Base-by-base conservation (phyloP, 345 rosid species). In the Fremontodendron californicum region DNA sequence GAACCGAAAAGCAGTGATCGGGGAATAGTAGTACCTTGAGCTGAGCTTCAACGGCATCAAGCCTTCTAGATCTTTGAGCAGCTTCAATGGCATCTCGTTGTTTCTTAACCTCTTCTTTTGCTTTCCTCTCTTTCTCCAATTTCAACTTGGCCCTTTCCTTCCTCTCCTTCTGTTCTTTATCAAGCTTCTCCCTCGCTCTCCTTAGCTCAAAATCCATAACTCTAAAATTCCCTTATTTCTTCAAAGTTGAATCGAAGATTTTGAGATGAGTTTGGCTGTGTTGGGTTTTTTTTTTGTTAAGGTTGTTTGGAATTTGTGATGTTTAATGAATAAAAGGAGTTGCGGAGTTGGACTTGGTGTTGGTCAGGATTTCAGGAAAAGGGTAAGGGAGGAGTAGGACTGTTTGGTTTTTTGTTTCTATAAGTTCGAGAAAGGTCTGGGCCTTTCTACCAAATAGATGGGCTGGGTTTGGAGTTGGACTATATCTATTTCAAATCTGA, bases 51-150 rank as follows among this genome's bases (percentile, higher is more conserved):
- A 89, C 78, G 85, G 97, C 99, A 35, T 89, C 92, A 55, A 96
- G 90, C 63, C 99, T 77, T 54, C 89, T 89, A 61, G 96, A 86
- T 87, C 97, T 83, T 78, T 89, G 97, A 61, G 76, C 94, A 69
- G 95, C 92, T 86, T 94, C 98, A 77, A 94, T 80, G 75, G 97
- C 99, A n/a, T 91, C 97, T 51, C 94, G 89, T 74, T 89, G 97
- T 76, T 75, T 87, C 78, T 67, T 84, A 39, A 96, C 94, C 77
- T 89, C 96, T 11, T 87, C 93, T 71, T 87, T 92, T 0, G 97
- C 93, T 78, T 84, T 94, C 77, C 85, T 87, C 80, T 96, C 99
- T 74, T 84, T 85, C 10, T 87, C 87, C 75, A 90, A 82, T 71
- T 82, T 92, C 31, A 87, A 84, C 79, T 85, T 89, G n/a, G 96